A percentile compares a stretch with the other conserved stretches of the same genome.
phyloP scores from a whole-genome alignment of 176 grass and related monocot genomes.

The Avena sativa region DNA sequence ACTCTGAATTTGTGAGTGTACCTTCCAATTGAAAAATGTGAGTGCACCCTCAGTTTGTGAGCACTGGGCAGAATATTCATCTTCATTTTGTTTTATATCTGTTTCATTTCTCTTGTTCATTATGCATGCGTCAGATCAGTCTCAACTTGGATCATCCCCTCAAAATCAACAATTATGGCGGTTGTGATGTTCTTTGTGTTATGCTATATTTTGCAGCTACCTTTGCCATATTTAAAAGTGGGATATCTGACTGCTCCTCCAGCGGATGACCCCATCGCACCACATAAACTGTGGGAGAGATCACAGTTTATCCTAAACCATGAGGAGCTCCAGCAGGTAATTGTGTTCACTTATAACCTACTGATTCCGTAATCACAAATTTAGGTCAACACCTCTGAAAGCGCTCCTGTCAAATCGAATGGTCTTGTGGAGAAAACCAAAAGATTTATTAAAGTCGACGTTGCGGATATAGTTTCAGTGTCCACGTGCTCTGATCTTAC shows the following conservation, averaged over 20 bases:
- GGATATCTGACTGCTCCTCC: slow-evolving; percentile 78
- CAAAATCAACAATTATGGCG: neutral
- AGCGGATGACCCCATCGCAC: slow-evolving; percentile 61
- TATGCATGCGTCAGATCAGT: slow-evolving; percentile 16
- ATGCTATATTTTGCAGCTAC: slow-evolving; percentile 52
- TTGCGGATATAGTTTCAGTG: slow-evolving; percentile 64
- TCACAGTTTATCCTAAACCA: slow-evolving; percentile 80
- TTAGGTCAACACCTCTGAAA: slow-evolving; percentile 61
- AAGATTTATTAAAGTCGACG: slow-evolving; percentile 60
- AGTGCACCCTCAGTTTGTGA: neutral
- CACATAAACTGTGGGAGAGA: slow-evolving; percentile 82
- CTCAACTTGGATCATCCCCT: neutral
- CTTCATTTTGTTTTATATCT: neutral
- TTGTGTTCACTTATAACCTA: slow-evolving; percentile 25
- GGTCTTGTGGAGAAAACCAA: slow-evolving; percentile 49
- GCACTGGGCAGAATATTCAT: neutral
- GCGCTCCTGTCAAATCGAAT: slow-evolving; percentile 22
- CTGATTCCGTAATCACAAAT: neutral
- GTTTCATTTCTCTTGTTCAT: neutral
- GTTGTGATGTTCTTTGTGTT: slow-evolving; percentile 18
- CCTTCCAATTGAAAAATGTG: neutral
- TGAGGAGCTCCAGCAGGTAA: slow-evolving; percentile 67
- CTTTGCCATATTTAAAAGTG: slow-evolving; percentile 80
- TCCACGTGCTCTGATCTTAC: slow-evolving; percentile 68
- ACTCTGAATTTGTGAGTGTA: neutral